Conservation (phyloP, 148 eudicot species). For the Diospyros kaki region DNA sequence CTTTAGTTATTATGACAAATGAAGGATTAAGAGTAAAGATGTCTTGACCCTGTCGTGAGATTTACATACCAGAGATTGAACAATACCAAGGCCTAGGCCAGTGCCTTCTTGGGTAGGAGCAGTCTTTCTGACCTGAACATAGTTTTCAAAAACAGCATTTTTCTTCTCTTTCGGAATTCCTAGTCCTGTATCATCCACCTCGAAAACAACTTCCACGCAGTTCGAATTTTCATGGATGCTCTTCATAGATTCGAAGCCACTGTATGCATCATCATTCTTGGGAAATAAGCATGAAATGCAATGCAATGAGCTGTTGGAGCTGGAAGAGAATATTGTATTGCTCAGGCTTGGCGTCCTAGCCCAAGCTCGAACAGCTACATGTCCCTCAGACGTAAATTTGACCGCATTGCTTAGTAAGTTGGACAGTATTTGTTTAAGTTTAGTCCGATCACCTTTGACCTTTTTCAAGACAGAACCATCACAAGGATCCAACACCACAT, state of each 20-base stretch:
- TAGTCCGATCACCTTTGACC: conserved; percentile 67
- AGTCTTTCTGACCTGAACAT: conserved; percentile 70
- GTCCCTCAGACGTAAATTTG: conserved; percentile 72
- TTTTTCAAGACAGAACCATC: conserved; percentile 50
- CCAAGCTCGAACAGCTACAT: conserved; percentile 52
- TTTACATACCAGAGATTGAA: conserved; percentile 65
- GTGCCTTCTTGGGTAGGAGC: conserved; percentile 59
- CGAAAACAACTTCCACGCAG: conserved; percentile 62
- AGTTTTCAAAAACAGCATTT: conserved; percentile 61
- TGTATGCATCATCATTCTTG: conserved; percentile 18
- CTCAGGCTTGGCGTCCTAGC: conserved; percentile 45
- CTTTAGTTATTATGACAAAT: too few species aligned
- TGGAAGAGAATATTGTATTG: conserved; percentile 37
- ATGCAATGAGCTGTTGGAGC: conserved; percentile 22
- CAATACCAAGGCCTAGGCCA: conserved; percentile 89
- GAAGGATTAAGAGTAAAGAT: background rate
- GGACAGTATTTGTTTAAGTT: conserved; percentile 57
- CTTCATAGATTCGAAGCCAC: conserved; percentile 25
- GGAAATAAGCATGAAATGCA: conserved; percentile 27
- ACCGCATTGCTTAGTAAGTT: conserved; percentile 82
- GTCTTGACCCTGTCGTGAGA: background rate
- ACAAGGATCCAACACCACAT: conserved; percentile 60
- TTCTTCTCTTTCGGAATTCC: conserved; percentile 80
- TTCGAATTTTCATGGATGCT: conserved; percentile 33
- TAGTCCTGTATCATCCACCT: conserved; percentile 78